Percentiles rank a stretch among this genome's conserved stretches.
Conservation (phyloP, 768 basidiomycete genomes). For the Suillus clintonianus region DNA sequence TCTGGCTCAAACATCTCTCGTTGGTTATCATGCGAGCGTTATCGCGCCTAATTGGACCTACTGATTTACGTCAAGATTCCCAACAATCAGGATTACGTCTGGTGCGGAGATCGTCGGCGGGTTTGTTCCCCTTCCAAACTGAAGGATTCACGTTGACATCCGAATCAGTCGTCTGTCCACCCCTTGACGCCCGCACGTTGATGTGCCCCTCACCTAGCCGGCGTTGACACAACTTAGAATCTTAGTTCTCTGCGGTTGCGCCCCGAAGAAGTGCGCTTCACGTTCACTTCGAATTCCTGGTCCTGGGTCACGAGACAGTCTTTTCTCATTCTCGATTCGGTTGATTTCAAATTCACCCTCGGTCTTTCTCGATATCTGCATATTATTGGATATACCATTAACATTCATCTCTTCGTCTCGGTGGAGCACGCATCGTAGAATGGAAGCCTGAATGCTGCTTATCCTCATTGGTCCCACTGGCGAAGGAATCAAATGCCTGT, state of each 20-base stretch:
- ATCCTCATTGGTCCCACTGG: neutral
- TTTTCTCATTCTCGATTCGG: neutral
- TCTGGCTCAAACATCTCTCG: neutral
- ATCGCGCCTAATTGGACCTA: neutral
- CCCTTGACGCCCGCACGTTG: neutral
- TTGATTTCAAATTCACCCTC: neutral
- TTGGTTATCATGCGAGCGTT: neutral
- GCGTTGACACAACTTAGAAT: neutral
- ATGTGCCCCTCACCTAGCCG: neutral
- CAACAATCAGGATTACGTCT: neutral
- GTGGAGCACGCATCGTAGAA: neutral
- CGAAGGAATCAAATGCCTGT: neutral
- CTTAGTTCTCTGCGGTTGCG: no score
- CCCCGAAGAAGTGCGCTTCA: neutral
- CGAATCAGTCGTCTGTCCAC: neutral
- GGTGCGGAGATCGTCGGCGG: neutral
- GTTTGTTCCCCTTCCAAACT: neutral
- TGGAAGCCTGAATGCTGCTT: neutral
- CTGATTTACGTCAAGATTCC: neutral
- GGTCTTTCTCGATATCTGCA: neutral
- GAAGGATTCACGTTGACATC: neutral
- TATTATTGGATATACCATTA: neutral
- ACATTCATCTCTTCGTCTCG: neutral
- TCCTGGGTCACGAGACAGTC: neutral
- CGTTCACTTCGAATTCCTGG: neutral